These are phyloP conservation scores for Aspergillus sclerotiicarbonarius DNA, from an alignment of 495 filamentous ascomycete genomes.

Conservation along the genomic window DNA sequence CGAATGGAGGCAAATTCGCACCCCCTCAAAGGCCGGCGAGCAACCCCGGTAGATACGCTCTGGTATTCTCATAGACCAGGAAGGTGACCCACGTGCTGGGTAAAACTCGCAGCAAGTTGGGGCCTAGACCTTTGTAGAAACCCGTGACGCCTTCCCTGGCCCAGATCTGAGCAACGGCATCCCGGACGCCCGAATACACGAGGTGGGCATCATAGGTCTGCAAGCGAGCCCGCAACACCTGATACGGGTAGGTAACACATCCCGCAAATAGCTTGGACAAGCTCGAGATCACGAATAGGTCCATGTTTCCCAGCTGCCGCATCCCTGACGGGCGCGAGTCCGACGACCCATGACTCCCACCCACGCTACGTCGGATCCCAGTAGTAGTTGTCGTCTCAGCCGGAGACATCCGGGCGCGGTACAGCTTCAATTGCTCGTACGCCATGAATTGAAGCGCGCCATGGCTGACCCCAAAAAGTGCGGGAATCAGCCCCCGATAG, in stretches of 20 bases:
- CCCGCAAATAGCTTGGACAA: slow-evolving; percentile 86
- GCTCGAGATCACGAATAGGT: slow-evolving; percentile 74
- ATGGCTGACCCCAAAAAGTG: slow-evolving; percentile 87
- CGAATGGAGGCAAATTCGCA: not conserved
- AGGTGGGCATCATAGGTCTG: slow-evolving; percentile 77
- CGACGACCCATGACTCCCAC: not conserved
- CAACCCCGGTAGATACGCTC: slow-evolving; percentile 37
- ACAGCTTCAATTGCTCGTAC: slow-evolving; percentile 82
- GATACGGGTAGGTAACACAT: slow-evolving; percentile 86
- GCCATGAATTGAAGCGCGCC: slow-evolving; percentile 95
- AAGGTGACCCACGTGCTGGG: slow-evolving; percentile 98
- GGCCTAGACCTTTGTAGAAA: slow-evolving; percentile 90
- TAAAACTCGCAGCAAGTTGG: slow-evolving; percentile 83
- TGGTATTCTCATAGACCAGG: slow-evolving; percentile 93
- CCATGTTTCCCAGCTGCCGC: slow-evolving; percentile 63
- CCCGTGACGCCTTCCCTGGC: slow-evolving; percentile 72
- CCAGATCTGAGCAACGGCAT: slow-evolving; percentile 74
- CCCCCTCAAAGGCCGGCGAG: slow-evolving; percentile 2
- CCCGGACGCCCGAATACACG: slow-evolving; percentile 64
- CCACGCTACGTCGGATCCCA: not conserved
- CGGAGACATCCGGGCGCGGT: slow-evolving; percentile 31
- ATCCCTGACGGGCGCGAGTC: slow-evolving; percentile 14
- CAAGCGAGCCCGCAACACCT: slow-evolving; percentile 81
- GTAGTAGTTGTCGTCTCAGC: not conserved
- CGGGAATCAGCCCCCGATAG: slow-evolving; percentile 79